A percentile compares a stretch with the other conserved stretches of the same genome.
These are phyloP conservation scores for Acacia confusa DNA, from an alignment of 306 rosid species.

Conservation along the genomic window DNA sequence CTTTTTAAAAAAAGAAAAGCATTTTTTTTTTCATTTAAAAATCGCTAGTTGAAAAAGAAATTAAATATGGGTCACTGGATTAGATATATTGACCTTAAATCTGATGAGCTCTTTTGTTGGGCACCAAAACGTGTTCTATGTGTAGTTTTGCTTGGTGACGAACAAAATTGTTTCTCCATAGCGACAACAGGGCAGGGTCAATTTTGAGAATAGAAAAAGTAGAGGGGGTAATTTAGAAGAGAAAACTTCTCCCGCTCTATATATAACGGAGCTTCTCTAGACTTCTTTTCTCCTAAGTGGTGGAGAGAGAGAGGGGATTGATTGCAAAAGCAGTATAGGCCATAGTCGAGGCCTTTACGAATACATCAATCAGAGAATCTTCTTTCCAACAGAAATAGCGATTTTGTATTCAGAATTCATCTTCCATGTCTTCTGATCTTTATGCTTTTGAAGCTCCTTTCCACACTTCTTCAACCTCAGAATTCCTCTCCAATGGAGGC, in stretches of 20 bases:
- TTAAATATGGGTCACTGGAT: no score
- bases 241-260: not conserved
- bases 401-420: constrained; percentile 7
- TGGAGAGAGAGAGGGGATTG: not conserved
- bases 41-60: no score
- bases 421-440: constrained; percentile 78
- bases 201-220: constrained; percentile 15
- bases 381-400: not conserved
- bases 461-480: constrained; percentile 44
- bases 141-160: no score
- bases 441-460: constrained; percentile 36
- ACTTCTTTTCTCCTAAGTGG: constrained; percentile 25
- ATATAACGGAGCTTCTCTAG: constrained; percentile 22
- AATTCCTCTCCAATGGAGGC: constrained; percentile 41
- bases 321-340: not conserved
- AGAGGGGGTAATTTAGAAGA: constrained; percentile 25
- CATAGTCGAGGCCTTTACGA: not conserved
- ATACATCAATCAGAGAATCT: not conserved
- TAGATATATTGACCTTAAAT: no score
- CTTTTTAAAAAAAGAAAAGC: no score
- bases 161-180: no score
- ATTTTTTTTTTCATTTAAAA: no score
- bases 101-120: no score
- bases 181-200: not conserved
- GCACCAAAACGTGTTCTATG: no score